These are phyloP conservation scores for Eutrema yunnanense DNA, from an alignment of 345 rosid species.

Conservation along the genomic window DNA sequence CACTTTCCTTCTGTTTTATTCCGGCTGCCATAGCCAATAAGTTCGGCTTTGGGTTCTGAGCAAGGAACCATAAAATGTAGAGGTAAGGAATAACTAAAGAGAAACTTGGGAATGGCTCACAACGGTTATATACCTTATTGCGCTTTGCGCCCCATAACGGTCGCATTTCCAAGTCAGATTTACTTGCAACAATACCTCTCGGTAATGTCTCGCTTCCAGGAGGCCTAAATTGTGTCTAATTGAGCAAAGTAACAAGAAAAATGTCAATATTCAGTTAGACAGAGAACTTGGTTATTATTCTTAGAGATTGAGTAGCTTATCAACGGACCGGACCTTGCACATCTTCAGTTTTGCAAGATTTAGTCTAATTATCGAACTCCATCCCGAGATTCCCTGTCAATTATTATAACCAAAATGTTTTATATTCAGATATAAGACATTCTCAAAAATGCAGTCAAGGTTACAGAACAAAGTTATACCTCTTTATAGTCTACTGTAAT, in stretches of 20 bases:
- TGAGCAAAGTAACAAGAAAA: not conserved
- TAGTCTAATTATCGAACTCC: constrained; percentile 28
- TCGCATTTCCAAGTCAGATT: constrained; percentile 65
- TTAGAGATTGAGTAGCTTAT: not conserved
- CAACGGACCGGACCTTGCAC: constrained; percentile 51
- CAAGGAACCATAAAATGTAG: not conserved
- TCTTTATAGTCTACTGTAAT: constrained; percentile 37
- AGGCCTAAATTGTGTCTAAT: constrained; percentile 38
- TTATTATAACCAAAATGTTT: not conserved
- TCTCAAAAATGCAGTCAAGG: not conserved
- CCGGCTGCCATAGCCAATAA: constrained; percentile 77
- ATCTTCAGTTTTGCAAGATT: constrained; percentile 27
- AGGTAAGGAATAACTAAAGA: not conserved
- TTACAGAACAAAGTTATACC: constrained; percentile 22
- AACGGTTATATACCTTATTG: constrained; percentile 32
- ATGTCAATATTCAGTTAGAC: not conserved
- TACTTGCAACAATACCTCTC: constrained; percentile 52
- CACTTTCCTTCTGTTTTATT: constrained; percentile 56
- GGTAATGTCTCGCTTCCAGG: constrained; percentile 52
- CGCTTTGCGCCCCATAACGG: constrained; percentile 48
- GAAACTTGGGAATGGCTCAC: not conserved
- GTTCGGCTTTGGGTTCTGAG: constrained; percentile 45
- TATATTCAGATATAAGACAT: not conserved
- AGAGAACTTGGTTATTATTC: not conserved
- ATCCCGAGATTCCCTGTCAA: constrained; percentile 34